Evolutionary conservation across 257 asterid species (phyloP), one percentile per base, ranked within the genome.

Genomic region (Penstemon davidsonii): DNA sequence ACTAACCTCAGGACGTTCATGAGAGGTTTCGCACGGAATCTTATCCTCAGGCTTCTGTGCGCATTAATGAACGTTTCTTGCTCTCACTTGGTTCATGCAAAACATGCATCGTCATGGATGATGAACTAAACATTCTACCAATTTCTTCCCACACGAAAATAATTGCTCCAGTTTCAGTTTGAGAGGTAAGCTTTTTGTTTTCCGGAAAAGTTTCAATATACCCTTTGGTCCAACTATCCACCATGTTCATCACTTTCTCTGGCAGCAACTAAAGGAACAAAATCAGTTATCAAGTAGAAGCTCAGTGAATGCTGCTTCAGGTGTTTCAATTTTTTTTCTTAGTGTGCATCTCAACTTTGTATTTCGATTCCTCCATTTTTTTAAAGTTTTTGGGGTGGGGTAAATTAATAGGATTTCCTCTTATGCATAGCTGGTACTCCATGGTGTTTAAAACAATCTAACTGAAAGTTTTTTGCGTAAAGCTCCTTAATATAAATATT

Each of bases 11-110:
- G 98, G 99, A 94, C 82, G 99, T 88, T 76, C 97, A 91, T 57
- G 92, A 91, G 73, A 84, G 96, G 79, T 94, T 85, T 71, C 95
- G 97, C 38, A 94, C 97, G 38, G 96, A 94, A 75, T 91, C 97
- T 67, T 96, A 94, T 82, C 66, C 86, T 47, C 89, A 73, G 79
- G 84, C 90, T 19, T 65, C 91, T 71, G 96, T 85, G 60, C 92
- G 96, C 68, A 91, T 94, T 78, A 94, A 94, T 75, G 99, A 94
- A 72, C 96, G 99, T 0, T 94, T 91, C 84, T 82, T 94, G 75
- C 95, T 91, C 62, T 94, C 99, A 9, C 84, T 94, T 74, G 95
- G 95, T 45, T 86, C 96, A 45, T 91, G 97, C 87, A 87, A 81
- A 83, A 73, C 97, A 70, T 94, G 96, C 69, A 74, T 91, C 11